Percentiles rank a stretch among this genome's conserved stretches.
Evolutionary conservation across 2,329 filamentous ascomycete genomes (phyloP).

Genomic region (Whalleya microplaca): DNA sequence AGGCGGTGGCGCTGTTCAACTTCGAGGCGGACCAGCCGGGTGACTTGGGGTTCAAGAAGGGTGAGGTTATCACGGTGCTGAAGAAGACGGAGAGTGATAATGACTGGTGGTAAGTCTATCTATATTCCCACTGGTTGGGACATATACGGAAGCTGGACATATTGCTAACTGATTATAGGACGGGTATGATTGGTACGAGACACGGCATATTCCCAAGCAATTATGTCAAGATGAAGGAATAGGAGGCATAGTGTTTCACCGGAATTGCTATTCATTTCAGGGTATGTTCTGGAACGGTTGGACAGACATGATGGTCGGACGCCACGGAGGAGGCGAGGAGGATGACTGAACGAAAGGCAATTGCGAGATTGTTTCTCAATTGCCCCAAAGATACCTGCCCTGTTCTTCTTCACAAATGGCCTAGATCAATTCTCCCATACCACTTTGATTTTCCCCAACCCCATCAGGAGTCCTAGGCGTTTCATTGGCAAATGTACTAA

Average conservation of each 20-base stretch:
- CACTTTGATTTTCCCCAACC: no score
- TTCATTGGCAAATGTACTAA: no score
- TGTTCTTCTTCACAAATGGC: no score
- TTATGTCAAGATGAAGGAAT: slow-evolving; percentile 67
- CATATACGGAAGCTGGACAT: neutral
- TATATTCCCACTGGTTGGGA: neutral
- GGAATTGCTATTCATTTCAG: neutral
- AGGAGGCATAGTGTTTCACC: neutral
- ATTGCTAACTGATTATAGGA: slow-evolving; percentile 55
- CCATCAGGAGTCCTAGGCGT: no score
- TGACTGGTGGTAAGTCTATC: slow-evolving; percentile 81
- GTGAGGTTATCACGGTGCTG: slow-evolving; percentile 90
- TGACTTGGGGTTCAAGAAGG: slow-evolving; percentile 95
- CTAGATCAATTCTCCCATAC: no score
- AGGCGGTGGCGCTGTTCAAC: slow-evolving; percentile 88
- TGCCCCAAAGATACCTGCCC: no score
- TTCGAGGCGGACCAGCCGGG: slow-evolving; percentile 94
- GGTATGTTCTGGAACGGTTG: neutral
- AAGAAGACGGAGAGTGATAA: slow-evolving; percentile 94
- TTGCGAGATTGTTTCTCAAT: no score
- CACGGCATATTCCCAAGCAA: slow-evolving; percentile 94
- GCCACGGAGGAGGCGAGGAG: no score
- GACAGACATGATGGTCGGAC: neutral
- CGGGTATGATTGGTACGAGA: slow-evolving; percentile 80
- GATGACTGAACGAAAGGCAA: no score